Conservation (phyloP, 495 filamentous ascomycete species). For the Penicillium subrubescens region DNA sequence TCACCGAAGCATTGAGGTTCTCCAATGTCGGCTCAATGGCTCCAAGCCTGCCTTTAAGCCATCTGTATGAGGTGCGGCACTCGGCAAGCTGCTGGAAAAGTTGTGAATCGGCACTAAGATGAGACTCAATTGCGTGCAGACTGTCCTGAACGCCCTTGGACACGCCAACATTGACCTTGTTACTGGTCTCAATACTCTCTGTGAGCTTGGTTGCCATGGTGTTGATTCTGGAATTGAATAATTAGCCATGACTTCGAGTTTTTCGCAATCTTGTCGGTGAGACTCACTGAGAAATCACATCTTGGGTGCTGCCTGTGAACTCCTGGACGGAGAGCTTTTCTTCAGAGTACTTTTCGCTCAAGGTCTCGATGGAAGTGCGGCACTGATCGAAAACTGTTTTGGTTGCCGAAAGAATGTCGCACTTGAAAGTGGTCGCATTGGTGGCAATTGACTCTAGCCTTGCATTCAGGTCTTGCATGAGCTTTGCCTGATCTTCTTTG, state of each 20-base stretch:
- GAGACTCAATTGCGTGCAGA: conserved; percentile 20
- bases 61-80: conserved; percentile 12
- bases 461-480: conserved; percentile 24
- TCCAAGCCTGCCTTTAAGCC: conserved; percentile 24
- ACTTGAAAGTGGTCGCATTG: conserved; percentile 15
- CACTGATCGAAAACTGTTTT: conserved; percentile 21
- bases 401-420: conserved; percentile 15
- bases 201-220: conserved; percentile 20
- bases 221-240: conserved; percentile 19
- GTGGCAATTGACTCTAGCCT: conserved; percentile 17
- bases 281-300: conserved; percentile 30
- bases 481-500: conserved; percentile 28
- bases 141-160: conserved; percentile 23
- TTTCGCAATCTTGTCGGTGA: not conserved
- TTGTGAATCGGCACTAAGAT: conserved; percentile 25
- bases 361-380: conserved; percentile 14
- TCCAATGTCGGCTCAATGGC: conserved; percentile 21
- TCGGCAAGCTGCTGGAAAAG: conserved; percentile 29
- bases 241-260: not conserved
- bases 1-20: conserved; percentile 21
- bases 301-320: conserved; percentile 19
- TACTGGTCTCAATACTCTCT: conserved; percentile 13
- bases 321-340: conserved; percentile 24
- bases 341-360: conserved; percentile 21
- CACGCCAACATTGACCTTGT: conserved; percentile 18